phyloP scores from a whole-genome alignment of 495 filamentous ascomycete species.

The Aspergillus nidulans region DNA sequence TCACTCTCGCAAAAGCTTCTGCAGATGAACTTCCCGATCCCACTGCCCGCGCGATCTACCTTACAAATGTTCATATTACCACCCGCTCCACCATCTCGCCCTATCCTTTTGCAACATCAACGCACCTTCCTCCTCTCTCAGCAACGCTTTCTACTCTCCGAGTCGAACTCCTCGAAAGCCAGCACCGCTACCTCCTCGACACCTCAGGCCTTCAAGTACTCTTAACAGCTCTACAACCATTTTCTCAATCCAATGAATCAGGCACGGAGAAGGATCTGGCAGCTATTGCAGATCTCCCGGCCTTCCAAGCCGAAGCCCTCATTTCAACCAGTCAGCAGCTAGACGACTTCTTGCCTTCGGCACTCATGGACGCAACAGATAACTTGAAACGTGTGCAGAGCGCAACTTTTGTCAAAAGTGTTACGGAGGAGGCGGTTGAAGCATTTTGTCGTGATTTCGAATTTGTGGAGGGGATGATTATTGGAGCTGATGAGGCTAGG shows the following conservation, averaged over 20 bases:
- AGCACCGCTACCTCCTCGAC: slow-evolving; percentile 60
- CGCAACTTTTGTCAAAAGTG: slow-evolving; percentile 59
- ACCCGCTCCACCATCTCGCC: slow-evolving; percentile 37
- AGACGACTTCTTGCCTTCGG: slow-evolving; percentile 88
- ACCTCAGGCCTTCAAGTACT: slow-evolving; percentile 70
- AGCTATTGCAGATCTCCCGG: slow-evolving; percentile 49
- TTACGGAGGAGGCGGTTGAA: slow-evolving; percentile 81
- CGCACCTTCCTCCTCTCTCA: slow-evolving; percentile 32
- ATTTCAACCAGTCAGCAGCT: slow-evolving; percentile 66
- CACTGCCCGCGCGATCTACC: slow-evolving; percentile 63
- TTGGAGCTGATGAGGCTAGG: slow-evolving; percentile 52
- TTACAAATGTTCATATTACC: slow-evolving; percentile 72
- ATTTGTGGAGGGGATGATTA: slow-evolving; percentile 69
- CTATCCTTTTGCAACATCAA: slow-evolving; percentile 43
- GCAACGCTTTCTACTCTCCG: slow-evolving; percentile 37
- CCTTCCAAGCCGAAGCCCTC: slow-evolving; percentile 62
- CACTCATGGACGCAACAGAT: slow-evolving; percentile 84
- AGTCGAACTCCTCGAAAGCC: slow-evolving; percentile 39
- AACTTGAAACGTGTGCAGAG: slow-evolving; percentile 70
- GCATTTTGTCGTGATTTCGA: slow-evolving; percentile 90
- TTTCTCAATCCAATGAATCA: slow-evolving; percentile 26
- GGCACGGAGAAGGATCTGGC: slow-evolving; percentile 33
- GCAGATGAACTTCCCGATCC: slow-evolving; percentile 55
- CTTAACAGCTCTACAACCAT: slow-evolving; percentile 56
- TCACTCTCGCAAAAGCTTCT: slow-evolving; percentile 67